Conservation (phyloP, 768 basidiomycete genomes). For the Psilocybe sp. region DNA sequence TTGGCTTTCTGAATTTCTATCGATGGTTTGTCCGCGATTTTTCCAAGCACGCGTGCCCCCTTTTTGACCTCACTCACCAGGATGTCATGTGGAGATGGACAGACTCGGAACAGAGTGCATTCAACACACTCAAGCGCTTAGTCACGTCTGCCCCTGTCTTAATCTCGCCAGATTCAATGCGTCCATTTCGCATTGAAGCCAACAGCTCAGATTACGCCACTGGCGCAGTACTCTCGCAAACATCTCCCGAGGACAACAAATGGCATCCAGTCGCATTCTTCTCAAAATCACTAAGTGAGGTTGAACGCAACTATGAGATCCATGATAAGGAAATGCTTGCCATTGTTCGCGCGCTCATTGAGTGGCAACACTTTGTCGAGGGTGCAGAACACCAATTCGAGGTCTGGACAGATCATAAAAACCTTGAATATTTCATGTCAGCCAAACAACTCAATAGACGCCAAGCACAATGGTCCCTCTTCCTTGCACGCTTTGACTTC, state of each 20-base stretch:
- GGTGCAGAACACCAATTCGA: slow-evolving; percentile 21
- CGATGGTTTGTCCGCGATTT: slow-evolving; percentile 28
- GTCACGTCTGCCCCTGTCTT: slow-evolving; percentile 25
- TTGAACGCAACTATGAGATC: slow-evolving; percentile 42
- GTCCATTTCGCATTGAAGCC: slow-evolving; percentile 11
- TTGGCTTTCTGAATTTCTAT: slow-evolving; percentile 39
- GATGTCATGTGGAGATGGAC: slow-evolving; percentile 19
- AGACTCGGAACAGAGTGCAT: slow-evolving; percentile 14
- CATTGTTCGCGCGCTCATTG: slow-evolving; percentile 31
- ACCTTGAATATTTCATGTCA: slow-evolving; percentile 38
- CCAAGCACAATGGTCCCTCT: slow-evolving; percentile 41
- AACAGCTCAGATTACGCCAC: slow-evolving; percentile 37
- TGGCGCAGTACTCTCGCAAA: slow-evolving; percentile 37
- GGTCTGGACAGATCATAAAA: slow-evolving; percentile 35
- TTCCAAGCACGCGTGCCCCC: slow-evolving; percentile 19
- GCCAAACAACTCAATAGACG: slow-evolving; percentile 34
- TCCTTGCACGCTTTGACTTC: slow-evolving; percentile 33
- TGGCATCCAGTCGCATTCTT: slow-evolving; percentile 37
- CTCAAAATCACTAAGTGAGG: slow-evolving; percentile 23
- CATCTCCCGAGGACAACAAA: slow-evolving; percentile 11
- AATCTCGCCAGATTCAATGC: not conserved
- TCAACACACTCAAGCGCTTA: slow-evolving; percentile 20
- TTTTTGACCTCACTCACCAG: slow-evolving; percentile 17
- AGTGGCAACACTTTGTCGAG: slow-evolving; percentile 24
- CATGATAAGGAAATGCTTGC: slow-evolving; percentile 49